A percentile compares a stretch with the other conserved stretches of the same genome.
These are phyloP conservation scores for Wickerhamiella dianesei DNA, from an alignment of 805 yeast genomes.

Conservation along the genomic window DNA sequence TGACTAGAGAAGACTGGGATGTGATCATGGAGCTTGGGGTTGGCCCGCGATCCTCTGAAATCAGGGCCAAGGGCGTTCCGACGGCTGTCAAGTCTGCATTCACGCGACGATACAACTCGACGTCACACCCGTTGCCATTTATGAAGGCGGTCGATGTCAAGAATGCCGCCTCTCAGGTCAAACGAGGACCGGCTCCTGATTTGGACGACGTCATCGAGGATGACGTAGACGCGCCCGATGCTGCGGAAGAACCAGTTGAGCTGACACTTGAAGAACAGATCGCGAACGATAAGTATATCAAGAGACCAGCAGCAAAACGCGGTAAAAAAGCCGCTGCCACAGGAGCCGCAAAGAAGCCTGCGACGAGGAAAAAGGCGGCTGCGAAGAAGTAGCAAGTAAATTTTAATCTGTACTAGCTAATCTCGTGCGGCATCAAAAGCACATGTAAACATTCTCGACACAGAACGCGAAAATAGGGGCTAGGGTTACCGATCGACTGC, in stretches of 20 bases:
- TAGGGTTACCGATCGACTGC: no score
- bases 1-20: slow-evolving; percentile 91
- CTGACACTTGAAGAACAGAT: slow-evolving; percentile 28
- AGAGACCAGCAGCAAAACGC: slow-evolving; percentile 9
- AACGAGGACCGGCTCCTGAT: slow-evolving; percentile 37
- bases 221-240: slow-evolving; percentile 23
- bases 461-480: no score
- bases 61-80: slow-evolving; percentile 47
- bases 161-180: slow-evolving; percentile 24
- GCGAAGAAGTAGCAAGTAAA: slow-evolving; percentile 1
- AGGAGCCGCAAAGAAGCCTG: slow-evolving; percentile 1
- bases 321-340: slow-evolving; percentile 6
- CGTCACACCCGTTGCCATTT: slow-evolving; percentile 73
- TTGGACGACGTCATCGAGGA: slow-evolving; percentile 60
- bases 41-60: slow-evolving; percentile 37
- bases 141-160: slow-evolving; percentile 37
- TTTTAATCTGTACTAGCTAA: background rate
- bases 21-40: slow-evolving; percentile 69
- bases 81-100: slow-evolving; percentile 73
- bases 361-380: background rate
- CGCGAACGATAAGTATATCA: slow-evolving; percentile 20
- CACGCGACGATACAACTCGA: slow-evolving; percentile 69
- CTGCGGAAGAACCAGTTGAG: slow-evolving; percentile 26
- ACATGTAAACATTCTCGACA: no score
- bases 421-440: no score